Conservation (phyloP, 352 stramenopile species). For the Bremia lactucae region DNA sequence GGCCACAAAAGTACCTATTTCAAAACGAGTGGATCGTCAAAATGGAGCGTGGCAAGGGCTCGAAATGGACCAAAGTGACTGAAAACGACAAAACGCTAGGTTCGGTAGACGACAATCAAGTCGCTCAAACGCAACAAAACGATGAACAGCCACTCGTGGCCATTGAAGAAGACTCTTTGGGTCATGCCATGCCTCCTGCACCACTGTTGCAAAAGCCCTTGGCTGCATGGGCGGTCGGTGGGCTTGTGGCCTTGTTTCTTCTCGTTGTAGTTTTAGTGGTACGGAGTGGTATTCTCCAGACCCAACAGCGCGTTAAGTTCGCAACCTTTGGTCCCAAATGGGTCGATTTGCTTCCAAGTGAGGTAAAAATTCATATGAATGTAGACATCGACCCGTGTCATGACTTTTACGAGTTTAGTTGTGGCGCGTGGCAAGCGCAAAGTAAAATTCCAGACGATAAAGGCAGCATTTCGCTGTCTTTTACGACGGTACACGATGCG, state of each 20-base stretch:
- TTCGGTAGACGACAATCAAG: slow-evolving; percentile 9
- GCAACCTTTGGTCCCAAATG: slow-evolving; percentile 1
- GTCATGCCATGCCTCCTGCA: slow-evolving; percentile 1
- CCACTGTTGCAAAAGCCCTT: slow-evolving; percentile 14
- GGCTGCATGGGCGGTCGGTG: slow-evolving; percentile 17
- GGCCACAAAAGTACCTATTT: too few species aligned
- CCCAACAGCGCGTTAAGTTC: slow-evolving; percentile 19
- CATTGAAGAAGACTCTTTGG: slow-evolving; percentile 5
- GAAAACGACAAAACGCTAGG: slow-evolving; percentile 7
- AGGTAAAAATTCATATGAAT: slow-evolving; percentile 41
- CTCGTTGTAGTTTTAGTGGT: slow-evolving; percentile 36
- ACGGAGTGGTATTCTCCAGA: slow-evolving; percentile 17
- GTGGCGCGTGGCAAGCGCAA: slow-evolving; percentile 36
- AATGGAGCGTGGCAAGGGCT: slow-evolving; percentile 15
- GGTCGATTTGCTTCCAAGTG: slow-evolving; percentile 19
- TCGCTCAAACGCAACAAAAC: not conserved
- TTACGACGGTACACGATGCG: slow-evolving; percentile 22
- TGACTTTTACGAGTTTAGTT: slow-evolving; percentile 73
- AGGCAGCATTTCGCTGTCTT: slow-evolving; percentile 23
- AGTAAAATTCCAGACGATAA: slow-evolving; percentile 30
- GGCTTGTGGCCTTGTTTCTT: slow-evolving; percentile 28
- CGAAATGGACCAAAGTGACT: slow-evolving; percentile 17
- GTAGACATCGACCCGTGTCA: slow-evolving; percentile 35
- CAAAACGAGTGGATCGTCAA: too few species aligned
- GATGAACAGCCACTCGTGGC: slow-evolving; percentile 15